These are phyloP conservation scores for Monilinia fructigena DNA, from an alignment of 2,329 filamentous ascomycete genomes.

Conservation along the genomic window DNA sequence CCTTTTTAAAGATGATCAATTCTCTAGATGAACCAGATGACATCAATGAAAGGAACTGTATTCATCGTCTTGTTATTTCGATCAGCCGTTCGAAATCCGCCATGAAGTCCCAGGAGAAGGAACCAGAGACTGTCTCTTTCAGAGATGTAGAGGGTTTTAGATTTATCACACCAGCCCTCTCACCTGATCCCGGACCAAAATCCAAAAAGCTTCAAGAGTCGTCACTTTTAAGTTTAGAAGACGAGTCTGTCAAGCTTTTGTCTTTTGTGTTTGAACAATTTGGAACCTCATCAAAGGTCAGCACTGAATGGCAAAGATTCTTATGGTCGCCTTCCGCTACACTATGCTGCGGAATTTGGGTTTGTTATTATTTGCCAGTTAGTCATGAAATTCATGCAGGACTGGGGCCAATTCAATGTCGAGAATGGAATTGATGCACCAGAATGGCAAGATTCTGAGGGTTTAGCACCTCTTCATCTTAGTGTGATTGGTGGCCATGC, in stretches of 20 bases:
- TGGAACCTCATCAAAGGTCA: conserved; percentile 64
- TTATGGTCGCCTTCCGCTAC: conserved; percentile 80
- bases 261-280: conserved; percentile 61
- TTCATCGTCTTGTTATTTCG: conserved; percentile 88
- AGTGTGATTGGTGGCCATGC: conserved; percentile 90
- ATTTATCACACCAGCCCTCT: conserved; percentile 77
- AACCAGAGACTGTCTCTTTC: conserved; percentile 43
- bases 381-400: conserved; percentile 83
- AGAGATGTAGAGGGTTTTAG: conserved; percentile 48
- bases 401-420: conserved; percentile 84
- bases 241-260: conserved; percentile 72
- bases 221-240: conserved; percentile 63
- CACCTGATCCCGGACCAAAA: conserved; percentile 61
- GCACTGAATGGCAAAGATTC: conserved; percentile 70
- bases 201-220: conserved; percentile 65
- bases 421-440: conserved; percentile 81
- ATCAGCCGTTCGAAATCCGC: conserved; percentile 72
- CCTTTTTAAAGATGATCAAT: conserved; percentile 65
- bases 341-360: conserved; percentile 93
- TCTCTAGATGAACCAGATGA: conserved; percentile 84
- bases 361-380: conserved; percentile 87
- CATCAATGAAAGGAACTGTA: conserved; percentile 89
- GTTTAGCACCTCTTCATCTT: conserved; percentile 86
- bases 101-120: conserved; percentile 40
- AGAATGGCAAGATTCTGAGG: conserved; percentile 89